Conservation (phyloP, 2,329 filamentous ascomycete genomes). For the Thelonectria blattea region DNA sequence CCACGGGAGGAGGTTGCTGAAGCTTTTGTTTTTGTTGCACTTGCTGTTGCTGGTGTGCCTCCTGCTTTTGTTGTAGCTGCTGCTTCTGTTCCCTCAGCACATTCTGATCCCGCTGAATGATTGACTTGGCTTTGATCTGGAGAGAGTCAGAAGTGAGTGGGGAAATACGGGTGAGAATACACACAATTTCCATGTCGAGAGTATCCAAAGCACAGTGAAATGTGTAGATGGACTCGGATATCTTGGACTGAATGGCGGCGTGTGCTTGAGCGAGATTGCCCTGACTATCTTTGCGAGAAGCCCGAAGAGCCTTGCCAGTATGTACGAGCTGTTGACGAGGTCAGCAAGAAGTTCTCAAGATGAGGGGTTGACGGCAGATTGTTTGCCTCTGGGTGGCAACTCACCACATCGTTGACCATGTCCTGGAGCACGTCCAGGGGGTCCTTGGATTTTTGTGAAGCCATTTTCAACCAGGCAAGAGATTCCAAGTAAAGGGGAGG, state of each 20-base stretch:
- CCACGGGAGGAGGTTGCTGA: slow-evolving; percentile 21
- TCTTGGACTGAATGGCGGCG: slow-evolving; percentile 47
- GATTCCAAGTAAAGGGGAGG: not conserved
- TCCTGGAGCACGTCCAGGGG: slow-evolving; percentile 57
- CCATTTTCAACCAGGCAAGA: slow-evolving; percentile 35
- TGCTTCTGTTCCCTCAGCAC: slow-evolving; percentile 40
- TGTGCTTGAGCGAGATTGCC: slow-evolving; percentile 44
- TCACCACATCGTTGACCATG: slow-evolving; percentile 62
- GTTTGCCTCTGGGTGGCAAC: slow-evolving; percentile 33
- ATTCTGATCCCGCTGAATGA: slow-evolving; percentile 61
- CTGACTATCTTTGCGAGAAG: slow-evolving; percentile 53
- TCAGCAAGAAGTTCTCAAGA: not conserved
- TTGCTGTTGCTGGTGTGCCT: slow-evolving; percentile 38
- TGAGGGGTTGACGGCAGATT: not conserved
- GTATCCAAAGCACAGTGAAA: slow-evolving; percentile 63
- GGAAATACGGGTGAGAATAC: slow-evolving; percentile 20
- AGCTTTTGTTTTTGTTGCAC: slow-evolving; percentile 17
- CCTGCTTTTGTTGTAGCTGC: slow-evolving; percentile 40
- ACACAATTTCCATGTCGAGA: slow-evolving; percentile 63
- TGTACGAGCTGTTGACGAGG: slow-evolving; percentile 57
- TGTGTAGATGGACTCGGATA: slow-evolving; percentile 53
- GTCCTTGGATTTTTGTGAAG: slow-evolving; percentile 44
- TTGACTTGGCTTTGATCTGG: slow-evolving; percentile 58
- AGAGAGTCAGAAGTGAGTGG: slow-evolving; percentile 13
- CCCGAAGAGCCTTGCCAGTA: slow-evolving; percentile 62